phyloP scores from a whole-genome alignment of 192 early-diverging fungal species.

The Coemansia sp. region DNA sequence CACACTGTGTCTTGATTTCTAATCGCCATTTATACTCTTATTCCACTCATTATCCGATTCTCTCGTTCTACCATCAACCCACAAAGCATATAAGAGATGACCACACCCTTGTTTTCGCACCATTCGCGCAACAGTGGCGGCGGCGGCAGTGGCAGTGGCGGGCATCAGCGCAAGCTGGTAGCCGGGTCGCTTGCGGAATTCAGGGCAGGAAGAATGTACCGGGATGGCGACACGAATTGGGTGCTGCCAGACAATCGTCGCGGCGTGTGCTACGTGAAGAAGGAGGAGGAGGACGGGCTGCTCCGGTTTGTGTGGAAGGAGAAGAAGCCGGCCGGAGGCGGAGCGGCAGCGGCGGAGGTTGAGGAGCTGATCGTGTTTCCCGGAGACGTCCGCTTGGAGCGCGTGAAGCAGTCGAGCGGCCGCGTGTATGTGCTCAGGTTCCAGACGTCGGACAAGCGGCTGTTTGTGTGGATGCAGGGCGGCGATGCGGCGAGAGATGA shows the following conservation, averaged over 20 bases:
- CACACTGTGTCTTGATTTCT: too few species aligned
- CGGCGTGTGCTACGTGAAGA: constrained; percentile 52
- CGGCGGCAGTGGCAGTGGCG: neutral
- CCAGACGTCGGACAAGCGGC: constrained; percentile 71
- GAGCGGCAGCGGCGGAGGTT: neutral
- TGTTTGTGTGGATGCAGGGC: constrained; percentile 87
- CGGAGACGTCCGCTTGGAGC: constrained; percentile 72
- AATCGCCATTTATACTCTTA: too few species aligned
- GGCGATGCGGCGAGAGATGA: constrained; percentile 61
- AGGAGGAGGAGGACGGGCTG: constrained; percentile 66
- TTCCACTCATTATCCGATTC: neutral
- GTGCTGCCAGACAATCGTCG: constrained; percentile 74
- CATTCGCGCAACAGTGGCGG: neutral
- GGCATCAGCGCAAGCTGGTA: constrained; percentile 2
- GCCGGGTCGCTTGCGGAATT: constrained; percentile 57
- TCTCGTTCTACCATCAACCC: neutral
- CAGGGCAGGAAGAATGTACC: constrained; percentile 70
- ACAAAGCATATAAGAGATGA: constrained; percentile 9
- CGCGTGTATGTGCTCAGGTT: constrained; percentile 83
- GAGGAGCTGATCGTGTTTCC: constrained; percentile 76
- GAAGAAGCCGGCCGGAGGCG: constrained; percentile 23
- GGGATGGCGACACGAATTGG: constrained; percentile 64
- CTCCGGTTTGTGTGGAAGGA: constrained; percentile 84
- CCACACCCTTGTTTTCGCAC: constrained; percentile 33
- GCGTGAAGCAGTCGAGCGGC: constrained; percentile 58